Base-by-base conservation (phyloP, 345 rosid genomes). In the Gossypioides kirkii region DNA sequence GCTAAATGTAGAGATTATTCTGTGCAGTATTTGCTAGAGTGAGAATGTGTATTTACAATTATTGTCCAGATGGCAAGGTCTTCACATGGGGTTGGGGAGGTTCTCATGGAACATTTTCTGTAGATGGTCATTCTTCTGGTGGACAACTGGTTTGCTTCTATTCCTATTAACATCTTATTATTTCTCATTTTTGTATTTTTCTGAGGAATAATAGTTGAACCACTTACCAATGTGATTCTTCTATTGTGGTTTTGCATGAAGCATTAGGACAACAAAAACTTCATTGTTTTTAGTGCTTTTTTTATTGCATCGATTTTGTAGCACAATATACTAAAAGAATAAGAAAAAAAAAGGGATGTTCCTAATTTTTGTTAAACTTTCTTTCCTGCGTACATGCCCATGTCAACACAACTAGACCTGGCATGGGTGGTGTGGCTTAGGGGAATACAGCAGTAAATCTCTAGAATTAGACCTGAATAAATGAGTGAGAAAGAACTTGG, bases 11-110 rank as follows among this genome's bases (percentile, higher is more conserved):
- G 58, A 16, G 25, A 0, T 68, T 68, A 28, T 26, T n/a, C 58
- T 12, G 36, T 69, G 49, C 2, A 0, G 23, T 17, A 17, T 10
- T 41, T 5, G 50, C 4, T 41, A 46, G 54, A 52, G n/a, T 63
- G 61, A 52, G 50, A 73, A 25, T 58, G 45, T 22, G 73, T 18
- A 53, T 66, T 70, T 73, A 11, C 59, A 54, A 17, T 67, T 74
- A 47, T 56, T 14, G 18, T 73, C 60, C 85, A 92, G 99, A 81
- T 73, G 92, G 92, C 71, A 90, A 84, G 25, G 80, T 92, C 46
- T 89, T 87, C 79, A 88, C 94, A 43, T 92, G 99, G 99, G 99
- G 97, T 41, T 92, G 94, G 99, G 98, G 97, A 80, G 99, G 99
- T 71, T 87, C 97, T 52, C 85, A 86, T 11, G 98, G 99, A 68